phyloP scores from a whole-genome alignment of 2,329 filamentous ascomycete species.

The Hypoxylon sp. region DNA sequence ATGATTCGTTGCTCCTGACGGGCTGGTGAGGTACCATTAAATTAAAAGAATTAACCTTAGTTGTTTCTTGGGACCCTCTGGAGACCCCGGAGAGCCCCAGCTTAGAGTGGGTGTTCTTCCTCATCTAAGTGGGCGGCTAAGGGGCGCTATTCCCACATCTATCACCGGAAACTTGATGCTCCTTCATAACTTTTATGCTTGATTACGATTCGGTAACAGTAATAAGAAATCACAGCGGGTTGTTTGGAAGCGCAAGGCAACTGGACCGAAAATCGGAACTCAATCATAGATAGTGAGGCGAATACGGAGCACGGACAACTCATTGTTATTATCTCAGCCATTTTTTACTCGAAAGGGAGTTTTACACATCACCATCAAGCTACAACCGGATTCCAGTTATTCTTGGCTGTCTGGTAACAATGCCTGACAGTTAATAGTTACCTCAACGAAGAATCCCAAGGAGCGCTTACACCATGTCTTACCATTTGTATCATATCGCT shows the following conservation, averaged over 20 bases:
- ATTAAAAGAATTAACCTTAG: constrained; percentile 32
- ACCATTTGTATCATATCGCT: no score
- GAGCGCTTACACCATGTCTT: no score
- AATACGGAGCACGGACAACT: constrained; percentile 3
- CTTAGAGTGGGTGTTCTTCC: constrained; percentile 17
- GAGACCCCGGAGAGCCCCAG: constrained; percentile 35
- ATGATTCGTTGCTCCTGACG: constrained; percentile 23
- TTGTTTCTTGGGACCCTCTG: constrained; percentile 25
- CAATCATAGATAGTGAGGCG: constrained; percentile 1
- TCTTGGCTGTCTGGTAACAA: not conserved
- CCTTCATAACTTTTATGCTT: constrained; percentile 35
- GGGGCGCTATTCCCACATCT: constrained; percentile 28
- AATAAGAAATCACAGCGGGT: constrained; percentile 15
- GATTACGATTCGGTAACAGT: constrained; percentile 27
- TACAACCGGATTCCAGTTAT: constrained; percentile 9
- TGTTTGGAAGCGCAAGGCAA: not conserved
- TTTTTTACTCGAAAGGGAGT: constrained; percentile 21
- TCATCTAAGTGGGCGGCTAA: constrained; percentile 21
- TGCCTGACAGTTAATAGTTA: not conserved
- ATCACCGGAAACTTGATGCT: constrained; percentile 22
- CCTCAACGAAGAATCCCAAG: no score
- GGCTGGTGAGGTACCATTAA: constrained; percentile 27
- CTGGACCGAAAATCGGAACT: constrained; percentile 1
- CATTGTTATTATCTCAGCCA: constrained; percentile 9
- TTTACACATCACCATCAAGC: not conserved